phyloP scores from a whole-genome alignment of 305 asterid genomes.

The Fraxinus baroniana region DNA sequence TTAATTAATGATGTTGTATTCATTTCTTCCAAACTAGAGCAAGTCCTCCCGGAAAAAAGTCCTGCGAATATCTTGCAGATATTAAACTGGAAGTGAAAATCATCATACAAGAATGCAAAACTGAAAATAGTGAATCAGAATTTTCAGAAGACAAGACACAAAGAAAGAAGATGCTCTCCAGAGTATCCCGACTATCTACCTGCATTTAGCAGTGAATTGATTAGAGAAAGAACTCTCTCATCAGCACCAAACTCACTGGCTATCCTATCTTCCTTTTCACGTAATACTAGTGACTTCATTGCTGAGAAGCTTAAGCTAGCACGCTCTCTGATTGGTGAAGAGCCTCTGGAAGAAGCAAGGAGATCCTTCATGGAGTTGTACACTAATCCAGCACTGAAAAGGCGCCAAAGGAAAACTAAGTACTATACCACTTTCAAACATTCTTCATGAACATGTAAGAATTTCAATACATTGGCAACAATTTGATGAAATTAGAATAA shows the following conservation, averaged over 20 bases:
- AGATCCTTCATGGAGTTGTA: constrained; percentile 81
- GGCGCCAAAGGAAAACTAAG: constrained; percentile 21
- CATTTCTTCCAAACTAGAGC: constrained; percentile 45
- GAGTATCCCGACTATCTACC: constrained; percentile 71
- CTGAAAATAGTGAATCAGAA: constrained; percentile 11
- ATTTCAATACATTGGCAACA: constrained; percentile 13
- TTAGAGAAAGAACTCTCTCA: constrained; percentile 65
- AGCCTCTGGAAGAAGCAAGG: constrained; percentile 69
- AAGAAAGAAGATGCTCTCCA: constrained; percentile 19
- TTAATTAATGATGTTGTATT: constrained; percentile 59
- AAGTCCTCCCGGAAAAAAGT: constrained; percentile 50
- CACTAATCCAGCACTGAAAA: constrained; percentile 59
- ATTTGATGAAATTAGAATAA: constrained; percentile 19
- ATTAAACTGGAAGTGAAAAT: constrained; percentile 61
- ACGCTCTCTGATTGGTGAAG: constrained; percentile 94
- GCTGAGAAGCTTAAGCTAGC: constrained; percentile 89
- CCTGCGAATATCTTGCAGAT: constrained; percentile 96
- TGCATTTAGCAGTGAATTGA: constrained; percentile 72
- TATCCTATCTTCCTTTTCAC: constrained; percentile 86
- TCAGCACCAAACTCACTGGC: constrained; percentile 74
- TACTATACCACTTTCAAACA: constrained; percentile 17
- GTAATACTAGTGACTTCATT: constrained; percentile 82
- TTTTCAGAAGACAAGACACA: constrained; percentile 6
- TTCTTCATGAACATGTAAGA: constrained; percentile 9
- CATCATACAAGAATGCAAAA: constrained; percentile 45